A percentile compares a stretch with the other conserved stretches of the same genome.
These are phyloP conservation scores for Dothideomycetidae sp. DNA, from an alignment of 2,329 filamentous ascomycete genomes.

Conservation along the genomic window DNA sequence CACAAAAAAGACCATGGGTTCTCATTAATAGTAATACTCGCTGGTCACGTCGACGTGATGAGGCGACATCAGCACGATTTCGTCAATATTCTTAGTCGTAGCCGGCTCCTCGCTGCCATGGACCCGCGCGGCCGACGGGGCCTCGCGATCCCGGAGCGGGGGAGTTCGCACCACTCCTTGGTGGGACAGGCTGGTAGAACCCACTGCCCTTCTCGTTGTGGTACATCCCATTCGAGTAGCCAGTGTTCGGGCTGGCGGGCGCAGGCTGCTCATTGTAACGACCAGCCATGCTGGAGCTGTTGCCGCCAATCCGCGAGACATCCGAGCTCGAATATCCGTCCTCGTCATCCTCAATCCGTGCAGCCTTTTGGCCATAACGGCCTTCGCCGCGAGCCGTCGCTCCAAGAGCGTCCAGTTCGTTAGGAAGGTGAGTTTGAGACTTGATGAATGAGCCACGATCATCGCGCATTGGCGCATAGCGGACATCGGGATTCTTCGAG, in stretches of 20 bases:
- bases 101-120: constrained; percentile 51
- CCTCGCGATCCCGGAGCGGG: constrained; percentile 9
- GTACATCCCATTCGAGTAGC: constrained; percentile 9
- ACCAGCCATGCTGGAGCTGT: constrained; percentile 22
- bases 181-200: constrained; percentile 7
- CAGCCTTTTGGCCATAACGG: constrained; percentile 27
- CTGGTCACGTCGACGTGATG: not conserved
- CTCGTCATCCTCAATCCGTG: constrained; percentile 59
- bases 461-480: constrained; percentile 93
- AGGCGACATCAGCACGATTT: not conserved
- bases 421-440: constrained; percentile 74
- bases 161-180: constrained; percentile 11
- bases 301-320: constrained; percentile 27
- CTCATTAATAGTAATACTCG: constrained; percentile 6
- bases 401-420: constrained; percentile 79
- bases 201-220: constrained; percentile 10
- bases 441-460: constrained; percentile 97
- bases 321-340: constrained; percentile 39
- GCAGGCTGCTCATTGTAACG: constrained; percentile 19
- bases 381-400: constrained; percentile 73
- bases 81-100: constrained; percentile 40
- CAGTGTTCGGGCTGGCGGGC: constrained; percentile 10
- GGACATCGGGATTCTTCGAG: constrained; percentile 85
- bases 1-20: too few species aligned
- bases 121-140: constrained; percentile 34